Evolutionary conservation across 1,139 yeast genomes (phyloP).

Genomic region (Yamadazyma kanchanaburiensis): DNA sequence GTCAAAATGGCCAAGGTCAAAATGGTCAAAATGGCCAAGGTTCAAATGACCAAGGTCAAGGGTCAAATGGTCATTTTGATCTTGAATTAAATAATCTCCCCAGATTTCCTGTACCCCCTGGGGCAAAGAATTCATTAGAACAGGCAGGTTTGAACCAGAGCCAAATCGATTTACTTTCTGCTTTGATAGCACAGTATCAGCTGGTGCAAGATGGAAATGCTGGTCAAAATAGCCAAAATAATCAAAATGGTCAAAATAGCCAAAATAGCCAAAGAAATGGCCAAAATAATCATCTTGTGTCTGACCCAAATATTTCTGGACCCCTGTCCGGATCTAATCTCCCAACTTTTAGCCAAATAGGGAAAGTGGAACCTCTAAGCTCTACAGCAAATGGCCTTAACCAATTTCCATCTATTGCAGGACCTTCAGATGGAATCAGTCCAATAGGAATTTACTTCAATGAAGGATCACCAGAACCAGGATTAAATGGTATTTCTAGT

Average conservation of each 20-base stretch:
- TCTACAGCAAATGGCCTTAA: not conserved
- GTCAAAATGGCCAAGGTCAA: not conserved
- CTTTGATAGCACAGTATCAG: slow-evolving; percentile 70
- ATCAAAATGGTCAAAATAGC: not conserved
- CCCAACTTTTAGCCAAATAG: too few relatives aligned
- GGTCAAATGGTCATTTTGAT: slow-evolving; percentile 1
- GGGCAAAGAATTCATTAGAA: slow-evolving; percentile 59
- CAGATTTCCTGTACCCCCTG: slow-evolving; percentile 66
- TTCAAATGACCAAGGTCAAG: not conserved
- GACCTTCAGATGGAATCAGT: slow-evolving; percentile 1
- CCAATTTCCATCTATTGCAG: not conserved
- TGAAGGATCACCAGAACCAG: slow-evolving; percentile 1
- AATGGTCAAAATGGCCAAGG: too few relatives aligned
- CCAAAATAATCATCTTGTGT: not conserved
- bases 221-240: not conserved
- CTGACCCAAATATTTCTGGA: not conserved
- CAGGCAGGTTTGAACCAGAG: slow-evolving; percentile 64
- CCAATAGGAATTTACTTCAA: slow-evolving; percentile 3
- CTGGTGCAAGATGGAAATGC: slow-evolving; percentile 12
- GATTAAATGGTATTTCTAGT: not conserved
- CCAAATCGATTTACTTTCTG: slow-evolving; percentile 70
- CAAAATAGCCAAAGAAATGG: not conserved
- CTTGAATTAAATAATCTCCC: slow-evolving; percentile 36
- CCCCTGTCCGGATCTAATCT: too few relatives aligned
- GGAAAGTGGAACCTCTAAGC: not conserved